Conservation (phyloP, 495 filamentous ascomycete genomes). For the Acidiella bohemica region DNA sequence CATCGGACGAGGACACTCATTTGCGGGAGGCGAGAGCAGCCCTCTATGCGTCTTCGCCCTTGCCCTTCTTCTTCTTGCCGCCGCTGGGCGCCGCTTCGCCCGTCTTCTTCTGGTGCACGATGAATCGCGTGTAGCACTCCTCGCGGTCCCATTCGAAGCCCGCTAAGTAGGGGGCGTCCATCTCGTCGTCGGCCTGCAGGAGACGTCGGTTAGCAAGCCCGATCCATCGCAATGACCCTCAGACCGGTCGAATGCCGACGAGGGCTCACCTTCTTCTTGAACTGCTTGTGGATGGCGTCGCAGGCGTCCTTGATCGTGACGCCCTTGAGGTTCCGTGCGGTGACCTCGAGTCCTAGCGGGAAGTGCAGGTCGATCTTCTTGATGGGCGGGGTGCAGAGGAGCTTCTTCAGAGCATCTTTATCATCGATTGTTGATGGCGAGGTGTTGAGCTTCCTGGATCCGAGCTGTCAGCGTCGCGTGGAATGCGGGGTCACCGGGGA, state of each 20-base stretch:
- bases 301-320: conserved; percentile 91
- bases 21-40: too few species aligned
- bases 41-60: conserved; percentile 38
- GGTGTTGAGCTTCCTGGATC: conserved; percentile 73
- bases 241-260: too few species aligned
- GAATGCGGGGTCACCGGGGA: background rate
- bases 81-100: conserved; percentile 36
- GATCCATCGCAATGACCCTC: too few species aligned
- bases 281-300: conserved; percentile 86
- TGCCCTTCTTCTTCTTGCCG: conserved; percentile 60
- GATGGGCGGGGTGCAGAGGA: conserved; percentile 64
- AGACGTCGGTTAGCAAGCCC: too few species aligned
- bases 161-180: conserved; percentile 66
- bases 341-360: conserved; percentile 73
- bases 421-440: conserved; percentile 64
- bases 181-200: conserved; percentile 73
- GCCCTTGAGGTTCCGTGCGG: conserved; percentile 77
- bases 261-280: conserved; percentile 70
- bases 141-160: conserved; percentile 94
- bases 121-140: conserved; percentile 56
- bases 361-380: conserved; percentile 90
- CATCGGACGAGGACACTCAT: too few species aligned
- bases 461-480: background rate
- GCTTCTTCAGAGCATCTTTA: conserved; percentile 65
- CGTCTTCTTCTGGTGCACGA: conserved; percentile 72